Conservation (phyloP, 2,329 filamentous ascomycete species). For the Sarocladiaceae sp. region DNA sequence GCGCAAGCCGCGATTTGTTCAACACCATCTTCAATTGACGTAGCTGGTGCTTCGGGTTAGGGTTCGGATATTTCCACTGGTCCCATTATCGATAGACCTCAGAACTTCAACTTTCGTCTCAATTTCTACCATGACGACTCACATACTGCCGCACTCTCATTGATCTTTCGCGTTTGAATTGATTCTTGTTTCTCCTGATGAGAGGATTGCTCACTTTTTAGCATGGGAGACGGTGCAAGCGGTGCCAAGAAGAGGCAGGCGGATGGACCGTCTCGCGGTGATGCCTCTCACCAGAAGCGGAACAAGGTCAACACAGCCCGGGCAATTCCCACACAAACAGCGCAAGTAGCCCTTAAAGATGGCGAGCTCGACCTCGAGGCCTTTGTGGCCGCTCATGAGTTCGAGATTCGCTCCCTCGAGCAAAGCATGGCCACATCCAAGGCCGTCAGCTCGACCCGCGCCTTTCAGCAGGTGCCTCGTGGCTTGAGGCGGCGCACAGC, state of each 20-base stretch:
- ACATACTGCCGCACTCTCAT: neutral
- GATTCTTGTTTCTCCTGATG: neutral
- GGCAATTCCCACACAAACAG: conserved; percentile 45
- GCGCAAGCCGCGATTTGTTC: no score
- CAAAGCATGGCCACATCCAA: conserved; percentile 76
- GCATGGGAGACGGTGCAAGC: conserved; percentile 3
- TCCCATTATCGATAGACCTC: neutral
- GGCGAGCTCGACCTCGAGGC: conserved; percentile 82
- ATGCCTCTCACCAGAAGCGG: conserved; percentile 32
- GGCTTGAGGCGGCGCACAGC: conserved; percentile 82
- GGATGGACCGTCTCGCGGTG: neutral
- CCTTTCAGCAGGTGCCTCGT: conserved; percentile 88
- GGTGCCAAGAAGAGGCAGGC: neutral
- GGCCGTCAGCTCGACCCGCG: conserved; percentile 56
- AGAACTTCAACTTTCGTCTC: neutral
- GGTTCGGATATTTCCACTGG: neutral
- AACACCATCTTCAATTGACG: no score
- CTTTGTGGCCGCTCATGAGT: conserved; percentile 82
- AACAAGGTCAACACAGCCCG: conserved; percentile 42
- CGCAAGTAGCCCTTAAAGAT: conserved; percentile 51
- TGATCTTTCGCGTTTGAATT: no score
- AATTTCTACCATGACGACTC: neutral
- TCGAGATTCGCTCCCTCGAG: conserved; percentile 83
- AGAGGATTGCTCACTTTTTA: neutral
- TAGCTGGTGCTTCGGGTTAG: neutral